Percentiles rank a stretch among this genome's conserved stretches.
Conservation (phyloP, 2,329 filamentous ascomycete species). For the Beauveria australis region DNA sequence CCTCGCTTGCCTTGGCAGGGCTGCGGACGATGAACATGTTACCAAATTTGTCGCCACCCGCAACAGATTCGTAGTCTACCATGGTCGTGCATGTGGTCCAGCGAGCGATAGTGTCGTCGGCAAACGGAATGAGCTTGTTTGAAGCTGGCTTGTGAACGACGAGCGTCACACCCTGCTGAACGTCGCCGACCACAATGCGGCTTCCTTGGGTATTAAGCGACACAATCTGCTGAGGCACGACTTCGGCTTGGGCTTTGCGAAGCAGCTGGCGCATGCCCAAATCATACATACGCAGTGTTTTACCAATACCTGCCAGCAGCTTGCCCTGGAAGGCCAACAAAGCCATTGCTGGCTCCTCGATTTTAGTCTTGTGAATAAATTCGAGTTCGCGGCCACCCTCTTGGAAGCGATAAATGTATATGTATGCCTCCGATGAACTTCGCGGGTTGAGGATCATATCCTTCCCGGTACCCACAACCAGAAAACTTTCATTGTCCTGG, state of each 20-base stretch:
- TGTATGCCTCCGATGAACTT: constrained; percentile 69
- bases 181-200: constrained; percentile 85
- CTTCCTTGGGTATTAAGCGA: constrained; percentile 84
- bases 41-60: constrained; percentile 94
- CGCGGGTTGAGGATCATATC: constrained; percentile 75
- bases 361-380: constrained; percentile 92
- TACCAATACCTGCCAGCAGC: constrained; percentile 76
- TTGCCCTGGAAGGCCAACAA: constrained; percentile 88
- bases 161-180: constrained; percentile 85
- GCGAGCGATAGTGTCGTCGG: constrained; percentile 78
- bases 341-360: constrained; percentile 84
- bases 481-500: constrained; percentile 79
- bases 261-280: constrained; percentile 88
- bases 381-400: constrained; percentile 82
- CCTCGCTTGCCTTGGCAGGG: constrained; percentile 75
- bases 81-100: constrained; percentile 90
- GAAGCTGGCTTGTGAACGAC: constrained; percentile 89
- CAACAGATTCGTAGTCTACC: constrained; percentile 95
- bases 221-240: constrained; percentile 74
- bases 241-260: constrained; percentile 79
- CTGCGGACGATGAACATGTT: constrained; percentile 91
- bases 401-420: constrained; percentile 86
- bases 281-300: constrained; percentile 79
- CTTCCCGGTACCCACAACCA: constrained; percentile 92
- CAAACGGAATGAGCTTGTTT: constrained; percentile 88